Base-by-base conservation (phyloP, 2,329 filamentous ascomycete species). In the Colletotrichum chrysophilum region DNA sequence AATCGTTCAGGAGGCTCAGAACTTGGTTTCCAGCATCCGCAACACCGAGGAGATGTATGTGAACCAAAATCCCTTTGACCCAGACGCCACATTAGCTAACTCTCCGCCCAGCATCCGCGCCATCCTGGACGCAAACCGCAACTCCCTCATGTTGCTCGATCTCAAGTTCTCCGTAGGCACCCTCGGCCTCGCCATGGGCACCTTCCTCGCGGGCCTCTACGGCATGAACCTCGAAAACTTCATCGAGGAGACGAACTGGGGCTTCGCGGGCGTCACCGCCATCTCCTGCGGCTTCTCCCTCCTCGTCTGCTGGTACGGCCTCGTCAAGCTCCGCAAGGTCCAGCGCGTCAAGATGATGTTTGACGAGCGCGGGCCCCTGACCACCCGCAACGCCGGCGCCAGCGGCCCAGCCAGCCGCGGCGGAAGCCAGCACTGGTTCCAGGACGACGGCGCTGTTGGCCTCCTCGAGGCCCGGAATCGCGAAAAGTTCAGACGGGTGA, bases 151-250 rank as follows among this genome's bases (percentile, higher is more conserved):
- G 97, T 90, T 99, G 21, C 91, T 98, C 36, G 97, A 98, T 78
- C 93, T 99, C 80, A 98, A 98, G 83, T 98, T 98, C 87, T 97
- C 94, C 82, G 96, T 99, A 76, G 95, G 96, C 73, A 98, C 97
- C 1, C 91, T 99, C 6, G 96, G 96, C n/a, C 92, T 98, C 64
- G 96, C 95, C 70, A 95, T 96, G 82, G 97, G 97, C 71, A 98
- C 97, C 66, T 97, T 98, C 82, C 91, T 98, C 80, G 97, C 97
- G 10, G 96, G 96, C n/a, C 92, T 99, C n/a, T 99, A 98, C 89
- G 97, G 97, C 80, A 98, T 98, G 96, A 99, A 99, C 87, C 88
- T 99, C 78, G 97, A 98, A 83, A 98, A 98, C 86, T 98, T 98
- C 85, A 95, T 98, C 80, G 97, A 99, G 87, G 96, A 98, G 83